Evolutionary conservation across 2,329 filamentous ascomycete species (phyloP), one percentile per base, ranked within the genome.

Genomic region (Gnomoniopsis sp.): DNA sequence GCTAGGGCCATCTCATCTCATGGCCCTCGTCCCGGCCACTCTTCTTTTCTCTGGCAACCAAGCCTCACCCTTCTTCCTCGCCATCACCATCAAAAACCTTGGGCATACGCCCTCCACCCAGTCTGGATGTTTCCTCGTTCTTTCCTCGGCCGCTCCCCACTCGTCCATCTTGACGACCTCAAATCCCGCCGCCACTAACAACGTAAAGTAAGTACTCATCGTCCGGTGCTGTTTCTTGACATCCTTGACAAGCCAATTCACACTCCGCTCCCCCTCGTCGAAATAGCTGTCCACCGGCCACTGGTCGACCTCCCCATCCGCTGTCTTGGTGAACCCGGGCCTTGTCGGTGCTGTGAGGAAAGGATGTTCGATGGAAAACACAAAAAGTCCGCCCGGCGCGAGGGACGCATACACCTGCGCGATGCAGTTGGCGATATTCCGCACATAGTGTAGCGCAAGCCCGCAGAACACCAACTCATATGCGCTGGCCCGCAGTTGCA

Each of bases 321-420:
- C 48, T 23, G 53, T 55, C 47, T 43, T 53, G 49, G 70, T 63
- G 21, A 73, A 70, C 10, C 62, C 62, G 10, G 69, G 69, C 23
- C 66, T 68, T 7, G 65, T 68, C 46, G 76, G 76, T 6, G 76
- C 73, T n/a, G 76, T 78, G 60, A 70, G 73, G 51, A 80, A 72
- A 0, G 78, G 77, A 59, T 81, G 78, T 64, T 80, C 78, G 44
- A 79, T 71, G 0, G 76, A 76, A 63, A 79, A 80, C 10, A 79
- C 73, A 23, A 78, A 66, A 7, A 62, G 61, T 3, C 73, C 73
- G 6, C 70, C 70, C 3, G 71, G 69, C 49, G 67, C 68, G 30
- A 78, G 66, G 26, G 67, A 65, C 17, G 63, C 53, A 38, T 69
- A 65, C 11, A 77, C 67, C 58, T 72, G 63, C 3, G 51, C 51